Evolutionary conservation across 225 moss, liverwort and hornwort genomes (phyloP), one percentile per base, ranked within the genome.

Genomic region (Marchantia polymorpha): DNA sequence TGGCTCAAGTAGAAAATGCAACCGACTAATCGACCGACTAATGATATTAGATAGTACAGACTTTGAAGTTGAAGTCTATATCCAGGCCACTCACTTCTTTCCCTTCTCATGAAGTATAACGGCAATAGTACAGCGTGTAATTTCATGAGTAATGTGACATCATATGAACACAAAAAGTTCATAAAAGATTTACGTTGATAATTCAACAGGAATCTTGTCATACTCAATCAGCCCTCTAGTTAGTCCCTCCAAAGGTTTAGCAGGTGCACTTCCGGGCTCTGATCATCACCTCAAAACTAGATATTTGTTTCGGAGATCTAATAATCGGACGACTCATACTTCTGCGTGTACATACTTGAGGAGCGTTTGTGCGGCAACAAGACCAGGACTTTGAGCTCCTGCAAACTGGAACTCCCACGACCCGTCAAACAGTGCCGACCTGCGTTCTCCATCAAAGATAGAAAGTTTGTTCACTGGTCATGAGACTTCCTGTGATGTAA

Each of bases 341-440:
- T 71, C 22, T n/a, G 10, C 0, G 12, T 20, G 12, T 12, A 11
- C 64, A 58, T 90, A 91, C 92, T 85, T 87, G 68, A 91, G 80
- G 27, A 92, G 81, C 61, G 89, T 81, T 81, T 84, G 83, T 64
- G 92, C 90, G 49, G 92, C 92, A 54, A 73, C 74, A 47, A 87
- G 75, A 70, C 91, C 96, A 63, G 94, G 96, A 83, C 91, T 92
- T 58, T 80, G 84, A 30, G 92, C 89, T 81, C 82, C 89, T 50
- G 94, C 94, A 90, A 91, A 96, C 82, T 92, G 89, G 59, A 94
- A 92, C 64, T 91, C 83, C 94, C 94, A 94, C 76, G 91, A 77
- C 39, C 96, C 96, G 73, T 92, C 94, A 50, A 96, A 79, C 56
- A 89, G 78, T 12, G 94, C 92, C 64, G 96, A 96, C 78, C 92